A percentile compares a stretch with the other conserved stretches of the same genome.
Conservation (phyloP, 805 yeast species). For the Cyberlindnera xylosilytica region DNA sequence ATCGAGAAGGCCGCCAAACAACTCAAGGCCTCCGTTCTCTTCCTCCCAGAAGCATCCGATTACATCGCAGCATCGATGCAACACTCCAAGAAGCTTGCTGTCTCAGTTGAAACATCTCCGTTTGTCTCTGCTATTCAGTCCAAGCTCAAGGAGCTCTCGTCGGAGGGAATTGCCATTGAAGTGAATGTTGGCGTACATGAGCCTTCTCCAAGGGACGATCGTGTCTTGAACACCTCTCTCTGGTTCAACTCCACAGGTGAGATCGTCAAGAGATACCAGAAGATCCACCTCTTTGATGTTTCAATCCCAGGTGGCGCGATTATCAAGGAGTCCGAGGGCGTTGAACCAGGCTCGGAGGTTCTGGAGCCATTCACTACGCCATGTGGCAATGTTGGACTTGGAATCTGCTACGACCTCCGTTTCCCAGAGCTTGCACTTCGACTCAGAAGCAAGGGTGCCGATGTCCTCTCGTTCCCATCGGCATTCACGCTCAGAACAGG, state of each 20-base stretch:
- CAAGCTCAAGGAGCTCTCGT: constrained; percentile 40
- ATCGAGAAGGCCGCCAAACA: constrained; percentile 59
- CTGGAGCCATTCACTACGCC: constrained; percentile 56
- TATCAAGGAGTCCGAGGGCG: constrained; percentile 69
- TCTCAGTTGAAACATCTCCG: constrained; percentile 38
- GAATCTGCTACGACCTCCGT: constrained; percentile 83
- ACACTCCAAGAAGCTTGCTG: constrained; percentile 59
- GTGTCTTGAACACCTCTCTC: constrained; percentile 69
- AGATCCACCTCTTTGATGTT: constrained; percentile 87
- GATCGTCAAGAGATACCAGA: constrained; percentile 69
- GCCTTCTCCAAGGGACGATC: constrained; percentile 45
- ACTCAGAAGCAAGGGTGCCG: constrained; percentile 67
- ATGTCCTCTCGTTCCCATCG: constrained; percentile 77
- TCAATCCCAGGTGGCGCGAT: constrained; percentile 65
- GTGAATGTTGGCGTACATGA: constrained; percentile 90
- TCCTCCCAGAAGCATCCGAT: constrained; percentile 93
- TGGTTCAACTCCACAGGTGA: constrained; percentile 69
- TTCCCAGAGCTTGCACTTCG: constrained; percentile 78
- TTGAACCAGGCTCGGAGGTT: constrained; percentile 68
- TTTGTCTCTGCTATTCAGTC: constrained; percentile 43
- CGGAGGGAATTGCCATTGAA: constrained; percentile 38
- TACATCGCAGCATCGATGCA: constrained; percentile 58
- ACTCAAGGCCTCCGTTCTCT: constrained; percentile 59
- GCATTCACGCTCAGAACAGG: constrained; percentile 95
- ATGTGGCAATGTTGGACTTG: constrained; percentile 63